Base-by-base conservation (phyloP, 345 rosid species). In the Barbarea vulgaris region DNA sequence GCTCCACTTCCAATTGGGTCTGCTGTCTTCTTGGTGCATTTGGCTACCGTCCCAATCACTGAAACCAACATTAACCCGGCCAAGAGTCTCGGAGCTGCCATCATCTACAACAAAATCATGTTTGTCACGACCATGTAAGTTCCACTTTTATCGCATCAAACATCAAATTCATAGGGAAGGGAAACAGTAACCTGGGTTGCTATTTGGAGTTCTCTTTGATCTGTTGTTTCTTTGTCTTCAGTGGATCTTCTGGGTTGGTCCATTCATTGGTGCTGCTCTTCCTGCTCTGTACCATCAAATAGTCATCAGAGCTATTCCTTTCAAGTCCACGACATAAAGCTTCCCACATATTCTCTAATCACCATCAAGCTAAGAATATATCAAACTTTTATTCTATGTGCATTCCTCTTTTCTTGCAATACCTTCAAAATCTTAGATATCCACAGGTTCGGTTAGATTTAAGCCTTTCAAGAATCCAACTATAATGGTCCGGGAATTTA, bases 171-270 rank as follows among this genome's bases (percentile, higher is more conserved):
- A n/a, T n/a, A n/a, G n/a, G n/a, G n/a, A n/a, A n/a, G n/a, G n/a
- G n/a, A n/a, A n/a, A n/a, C n/a, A n/a, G n/a, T n/a, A n/a, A n/a
- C n/a, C n/a, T 3, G 30, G 62, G 27, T 6, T 58, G 31, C 14
- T 36, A 36, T 41, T 17, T 25, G 1, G 15, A 41, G 24, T 2
- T 25, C 12, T 39, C 22, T 37, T 56, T 44, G 10, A 39, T 25
- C 11, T 15, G 24, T 24, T 33, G 17, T 46, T 48, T 14, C 0
- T 14, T 0, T 67, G 54, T 18, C 61, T 69, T 42, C 83, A 88
- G 89, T 88, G 93, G 93, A 79, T 88, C 67, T 88, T 88, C 85
- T 88, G 93, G 93, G 87, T 87, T 10, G 93, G 91, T 50, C 93
- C 93, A 30, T 85, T 87, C 85, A 77, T 85, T 36, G 91, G 93